phyloP scores from a whole-genome alignment of 495 filamentous ascomycete genomes.

The Viridothelium virens region DNA sequence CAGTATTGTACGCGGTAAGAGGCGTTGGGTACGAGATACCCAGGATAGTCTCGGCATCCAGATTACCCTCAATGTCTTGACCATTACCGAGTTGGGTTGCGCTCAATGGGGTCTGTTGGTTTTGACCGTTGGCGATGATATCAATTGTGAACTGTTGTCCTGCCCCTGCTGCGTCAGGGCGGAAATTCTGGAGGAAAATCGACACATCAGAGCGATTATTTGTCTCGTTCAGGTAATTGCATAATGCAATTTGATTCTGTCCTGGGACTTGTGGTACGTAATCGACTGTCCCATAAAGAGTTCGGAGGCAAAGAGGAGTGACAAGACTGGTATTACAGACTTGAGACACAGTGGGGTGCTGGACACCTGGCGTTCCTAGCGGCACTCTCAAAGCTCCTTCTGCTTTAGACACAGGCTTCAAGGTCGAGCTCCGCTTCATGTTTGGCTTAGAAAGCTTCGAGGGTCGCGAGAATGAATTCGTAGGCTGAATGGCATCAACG shows the following conservation, averaged over 20 bases:
- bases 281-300: slow-evolving; percentile 47
- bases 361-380: background rate
- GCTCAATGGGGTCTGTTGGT: slow-evolving; percentile 36
- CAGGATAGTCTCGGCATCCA: slow-evolving; percentile 40
- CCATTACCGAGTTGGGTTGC: slow-evolving; percentile 26
- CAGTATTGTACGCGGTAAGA: slow-evolving; percentile 31
- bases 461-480: slow-evolving; percentile 50
- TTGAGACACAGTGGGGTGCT: background rate
- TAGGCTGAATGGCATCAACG: slow-evolving; percentile 60
- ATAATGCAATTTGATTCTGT: slow-evolving; percentile 43
- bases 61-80: slow-evolving; percentile 38
- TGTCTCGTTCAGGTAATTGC: slow-evolving; percentile 45
- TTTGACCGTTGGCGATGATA: slow-evolving; percentile 36
- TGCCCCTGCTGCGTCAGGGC: slow-evolving; percentile 40
- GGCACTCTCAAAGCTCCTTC: background rate
- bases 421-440: slow-evolving; percentile 10
- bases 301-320: slow-evolving; percentile 48
- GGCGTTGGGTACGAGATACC: slow-evolving; percentile 32
- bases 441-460: background rate
- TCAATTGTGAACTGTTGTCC: slow-evolving; percentile 40
- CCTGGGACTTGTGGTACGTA: slow-evolving; percentile 40
- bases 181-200: slow-evolving; percentile 43
- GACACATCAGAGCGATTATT: slow-evolving; percentile 45
- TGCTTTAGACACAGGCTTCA: slow-evolving; percentile 13
- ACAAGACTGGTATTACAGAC: slow-evolving; percentile 46